Base-by-base conservation (phyloP, 208 protist genomes). In the Leishmania braziliensis region DNA sequence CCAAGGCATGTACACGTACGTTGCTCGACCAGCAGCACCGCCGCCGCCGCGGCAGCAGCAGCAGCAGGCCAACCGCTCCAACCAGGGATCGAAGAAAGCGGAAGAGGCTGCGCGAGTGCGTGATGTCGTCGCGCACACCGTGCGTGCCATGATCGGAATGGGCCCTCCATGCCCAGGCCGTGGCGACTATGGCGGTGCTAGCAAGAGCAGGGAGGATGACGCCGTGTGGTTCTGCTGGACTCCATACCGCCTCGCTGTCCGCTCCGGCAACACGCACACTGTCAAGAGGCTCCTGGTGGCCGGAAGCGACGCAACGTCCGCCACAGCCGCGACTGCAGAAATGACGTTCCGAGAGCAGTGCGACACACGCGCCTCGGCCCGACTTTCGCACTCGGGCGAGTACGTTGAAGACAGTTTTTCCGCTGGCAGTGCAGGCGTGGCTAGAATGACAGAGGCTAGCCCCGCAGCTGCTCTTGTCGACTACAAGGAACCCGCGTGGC, bases 191-290 rank as follows among this genome's bases (percentile, higher is more conserved):
- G 58, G 74, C 54, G 53, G 26, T 26, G 56, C 43, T 20, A 18
- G 8, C 46, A 54, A 43, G 1, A 60, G 50, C 65, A 65, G 33
- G 29, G 65, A 10, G 6, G 54, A 39, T 12, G 5, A 16, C 12
- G 39, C 43, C 56, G n/a, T 69, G 51, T 91, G 90, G 78, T 91
- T 89, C 66, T 77, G 78, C 63, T 79, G 86, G 56, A 88, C 89
- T 29, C 91, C 91, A 36, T 92, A 89, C 79, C 89, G 88, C 26
- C 83, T 94, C 71, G 87, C 91, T 29, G 75, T 94, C 9, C 87
- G 84, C 65, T 74, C 86, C 16, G 60, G 80, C 18, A 85, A 88
- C 75, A 72, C 66, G 53, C 56, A 77, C 23, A 77, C 56, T 50
- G 76, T 85, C 14, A 60, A 81, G 60, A 76, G 51, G 66, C 77